Evolutionary conservation across 1,284 basidiomycete species (phyloP).

Genomic region (Puccinia polysora): DNA sequence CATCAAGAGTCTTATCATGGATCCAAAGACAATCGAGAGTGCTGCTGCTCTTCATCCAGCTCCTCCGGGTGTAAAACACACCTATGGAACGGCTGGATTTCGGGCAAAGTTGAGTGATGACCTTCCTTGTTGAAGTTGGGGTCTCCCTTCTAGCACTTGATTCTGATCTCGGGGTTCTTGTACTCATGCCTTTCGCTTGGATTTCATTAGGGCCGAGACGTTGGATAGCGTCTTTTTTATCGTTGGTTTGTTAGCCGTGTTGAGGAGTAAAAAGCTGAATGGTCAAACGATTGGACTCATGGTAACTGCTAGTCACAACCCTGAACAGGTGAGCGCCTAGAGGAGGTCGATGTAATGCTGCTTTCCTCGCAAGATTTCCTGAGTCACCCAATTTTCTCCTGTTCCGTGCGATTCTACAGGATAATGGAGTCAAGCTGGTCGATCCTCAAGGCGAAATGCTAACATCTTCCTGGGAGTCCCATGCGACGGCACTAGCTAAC

Average conservation of each 20-base stretch:
- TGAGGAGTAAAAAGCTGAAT: constrained; percentile 82
- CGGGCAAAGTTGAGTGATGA: constrained; percentile 74
- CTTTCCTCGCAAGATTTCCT: background rate
- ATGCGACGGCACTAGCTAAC: constrained; percentile 87
- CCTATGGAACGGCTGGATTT: constrained; percentile 94
- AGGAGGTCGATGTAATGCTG: background rate
- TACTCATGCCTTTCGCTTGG: background rate
- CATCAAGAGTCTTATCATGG: constrained; percentile 16
- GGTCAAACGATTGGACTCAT: constrained; percentile 93
- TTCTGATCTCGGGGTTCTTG: background rate
- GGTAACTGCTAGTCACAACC: constrained; percentile 99
- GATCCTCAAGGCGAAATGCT: constrained; percentile 99
- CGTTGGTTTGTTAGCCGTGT: constrained; percentile 80
- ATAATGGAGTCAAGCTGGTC: constrained; percentile 97
- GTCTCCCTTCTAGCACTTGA: background rate
- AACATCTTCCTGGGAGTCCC: constrained; percentile 84
- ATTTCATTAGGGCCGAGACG: constrained; percentile 63
- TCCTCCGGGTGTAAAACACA: constrained; percentile 59
- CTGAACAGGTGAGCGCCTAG: constrained; percentile 70
- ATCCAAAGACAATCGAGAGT: constrained; percentile 48
- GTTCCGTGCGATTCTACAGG: constrained; percentile 60
- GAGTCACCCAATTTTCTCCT: too few relatives aligned
- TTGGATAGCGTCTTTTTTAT: constrained; percentile 92
- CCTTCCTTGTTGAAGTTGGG: too few relatives aligned
- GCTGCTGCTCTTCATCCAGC: constrained; percentile 55